Evolutionary conservation across 192 early-diverging fungal genomes (phyloP).

Genomic region (Rhizoclosmatium sp.): DNA sequence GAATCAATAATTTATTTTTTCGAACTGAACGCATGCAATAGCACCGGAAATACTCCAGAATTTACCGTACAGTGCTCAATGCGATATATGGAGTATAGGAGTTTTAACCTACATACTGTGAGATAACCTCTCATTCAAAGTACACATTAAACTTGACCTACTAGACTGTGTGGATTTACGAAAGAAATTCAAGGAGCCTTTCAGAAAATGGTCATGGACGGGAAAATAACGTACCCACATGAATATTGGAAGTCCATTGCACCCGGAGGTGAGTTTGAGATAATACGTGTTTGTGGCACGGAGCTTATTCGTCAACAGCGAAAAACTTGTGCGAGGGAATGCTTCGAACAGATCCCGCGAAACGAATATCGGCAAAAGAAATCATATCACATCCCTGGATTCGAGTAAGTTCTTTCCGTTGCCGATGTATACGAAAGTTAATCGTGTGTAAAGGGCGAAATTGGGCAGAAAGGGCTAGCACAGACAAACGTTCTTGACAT

Average conservation of each 20-base stretch:
- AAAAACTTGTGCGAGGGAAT: constrained; percentile 49
- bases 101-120: constrained; percentile 62
- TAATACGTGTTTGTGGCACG: not conserved
- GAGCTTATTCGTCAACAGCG: constrained; percentile 30
- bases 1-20: not conserved
- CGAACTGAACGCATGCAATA: not conserved
- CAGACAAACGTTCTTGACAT: constrained; percentile 53
- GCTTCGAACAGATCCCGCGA: constrained; percentile 56
- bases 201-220: constrained; percentile 47
- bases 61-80: constrained; percentile 58
- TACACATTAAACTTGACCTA: not conserved
- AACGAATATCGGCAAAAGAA: constrained; percentile 58
- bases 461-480: not conserved
- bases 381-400: constrained; percentile 61
- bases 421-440: not conserved
- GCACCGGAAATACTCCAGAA: constrained; percentile 62
- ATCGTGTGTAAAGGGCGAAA: not conserved
- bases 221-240: constrained; percentile 56
- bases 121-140: not conserved
- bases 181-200: constrained; percentile 44
- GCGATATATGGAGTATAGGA: constrained; percentile 66
- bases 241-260: constrained; percentile 44
- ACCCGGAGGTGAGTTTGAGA: constrained; percentile 26
- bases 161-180: constrained; percentile 52
- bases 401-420: constrained; percentile 28